phyloP scores from a whole-genome alignment of 192 early-diverging fungal genomes.

The Coemansia sp. region DNA sequence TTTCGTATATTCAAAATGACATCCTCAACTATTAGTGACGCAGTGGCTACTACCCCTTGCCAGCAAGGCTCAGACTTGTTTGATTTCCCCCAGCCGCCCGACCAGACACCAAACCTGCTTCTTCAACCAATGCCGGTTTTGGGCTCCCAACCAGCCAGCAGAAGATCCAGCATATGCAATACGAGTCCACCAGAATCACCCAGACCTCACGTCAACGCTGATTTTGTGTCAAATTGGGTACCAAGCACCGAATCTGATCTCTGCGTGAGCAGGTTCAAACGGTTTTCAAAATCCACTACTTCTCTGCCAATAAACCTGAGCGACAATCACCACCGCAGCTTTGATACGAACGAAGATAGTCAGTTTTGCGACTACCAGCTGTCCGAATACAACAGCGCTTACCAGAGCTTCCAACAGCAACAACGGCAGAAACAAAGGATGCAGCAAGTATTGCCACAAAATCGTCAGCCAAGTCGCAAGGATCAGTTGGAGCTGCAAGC shows the following conservation, averaged over 20 bases:
- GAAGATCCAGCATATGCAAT: background rate
- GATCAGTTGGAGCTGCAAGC: too few relatives aligned
- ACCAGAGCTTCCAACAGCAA: too few relatives aligned
- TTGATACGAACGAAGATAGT: background rate
- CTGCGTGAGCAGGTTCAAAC: slow-evolving; percentile 10
- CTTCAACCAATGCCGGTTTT: background rate
- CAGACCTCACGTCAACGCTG: background rate
- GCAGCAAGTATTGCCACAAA: background rate
- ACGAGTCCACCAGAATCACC: background rate
- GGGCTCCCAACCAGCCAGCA: slow-evolving; percentile 2
- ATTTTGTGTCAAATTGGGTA: background rate
- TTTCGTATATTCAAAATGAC: background rate
- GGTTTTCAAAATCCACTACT: slow-evolving; percentile 34
- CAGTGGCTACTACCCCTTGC: background rate
- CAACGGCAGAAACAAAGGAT: too few relatives aligned
- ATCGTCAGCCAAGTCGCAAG: too few relatives aligned
- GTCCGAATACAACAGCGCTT: background rate
- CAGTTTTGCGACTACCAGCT: slow-evolving; percentile 4
- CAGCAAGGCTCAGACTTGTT: slow-evolving; percentile 14
- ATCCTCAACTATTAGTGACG: background rate
- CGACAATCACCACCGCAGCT: background rate
- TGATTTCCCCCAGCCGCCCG: slow-evolving; percentile 34
- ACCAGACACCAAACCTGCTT: slow-evolving; percentile 1
- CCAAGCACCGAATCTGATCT: background rate
- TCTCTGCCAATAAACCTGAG: slow-evolving; percentile 22